These are phyloP conservation scores for baker's yeast (Saccharomyces cerevisiae) DNA, from an alignment of 805 yeast genomes.

Conservation along the genomic window DNA sequence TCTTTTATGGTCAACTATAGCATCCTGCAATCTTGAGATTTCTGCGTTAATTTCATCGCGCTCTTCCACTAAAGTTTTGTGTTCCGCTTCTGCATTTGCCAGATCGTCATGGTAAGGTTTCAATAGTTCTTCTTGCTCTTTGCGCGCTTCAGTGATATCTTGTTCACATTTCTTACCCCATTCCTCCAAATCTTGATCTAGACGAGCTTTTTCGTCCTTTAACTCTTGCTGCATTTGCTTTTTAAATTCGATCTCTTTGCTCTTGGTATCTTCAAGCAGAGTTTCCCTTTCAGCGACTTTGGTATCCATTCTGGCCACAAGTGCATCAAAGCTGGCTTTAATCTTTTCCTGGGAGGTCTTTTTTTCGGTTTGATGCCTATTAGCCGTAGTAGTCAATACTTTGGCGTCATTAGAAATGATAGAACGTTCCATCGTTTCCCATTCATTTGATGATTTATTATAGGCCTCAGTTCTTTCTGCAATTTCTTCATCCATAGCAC, in stretches of 20 bases:
- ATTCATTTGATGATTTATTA: constrained; percentile 34
- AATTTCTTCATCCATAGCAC: constrained; percentile 44
- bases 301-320: constrained; percentile 31
- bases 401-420: constrained; percentile 35
- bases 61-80: constrained; percentile 29
- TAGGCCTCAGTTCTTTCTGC: constrained; percentile 32
- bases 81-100: constrained; percentile 34
- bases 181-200: constrained; percentile 18
- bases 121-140: constrained; percentile 32
- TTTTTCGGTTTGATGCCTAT: constrained; percentile 30
- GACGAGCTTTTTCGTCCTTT: constrained; percentile 9
- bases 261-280: constrained; percentile 36
- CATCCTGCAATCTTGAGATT: constrained; percentile 34
- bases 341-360: constrained; percentile 36
- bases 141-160: constrained; percentile 24
- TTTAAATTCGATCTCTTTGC: constrained; percentile 29
- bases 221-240: constrained; percentile 31
- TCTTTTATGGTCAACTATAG: constrained; percentile 31
- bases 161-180: constrained; percentile 25
- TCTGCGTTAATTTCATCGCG: constrained; percentile 33
- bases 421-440: constrained; percentile 34
- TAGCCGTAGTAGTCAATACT: constrained; percentile 34
- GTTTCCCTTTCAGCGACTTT: constrained; percentile 30
- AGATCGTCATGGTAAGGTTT: constrained; percentile 37
- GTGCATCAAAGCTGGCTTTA: constrained; percentile 35